These are phyloP conservation scores for Brassica napus DNA, from an alignment of 345 rosid species.

Conservation along the genomic window DNA sequence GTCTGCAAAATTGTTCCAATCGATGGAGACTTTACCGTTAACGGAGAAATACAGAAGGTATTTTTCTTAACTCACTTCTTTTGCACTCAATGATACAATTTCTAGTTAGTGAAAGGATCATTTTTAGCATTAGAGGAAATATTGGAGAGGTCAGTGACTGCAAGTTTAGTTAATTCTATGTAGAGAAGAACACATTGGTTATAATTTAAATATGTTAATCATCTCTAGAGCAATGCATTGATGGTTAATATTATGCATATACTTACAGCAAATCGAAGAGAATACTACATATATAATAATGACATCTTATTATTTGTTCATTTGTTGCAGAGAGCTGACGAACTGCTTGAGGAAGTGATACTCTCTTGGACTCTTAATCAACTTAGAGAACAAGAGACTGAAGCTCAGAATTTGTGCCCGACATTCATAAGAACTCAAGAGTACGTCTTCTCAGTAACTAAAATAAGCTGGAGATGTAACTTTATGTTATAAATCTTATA, in stretches of 20 bases:
- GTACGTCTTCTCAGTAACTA: conserved; percentile 50
- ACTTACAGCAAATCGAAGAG: background rate
- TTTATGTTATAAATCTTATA: conserved; percentile 16
- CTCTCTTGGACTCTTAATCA: conserved; percentile 79
- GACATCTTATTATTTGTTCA: conserved; percentile 26
- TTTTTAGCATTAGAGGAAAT: background rate
- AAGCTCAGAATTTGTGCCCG: conserved; percentile 55
- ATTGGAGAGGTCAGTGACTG: background rate
- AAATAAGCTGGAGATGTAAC: conserved; percentile 20
- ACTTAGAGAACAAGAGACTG: conserved; percentile 47
- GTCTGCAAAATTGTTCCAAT: conserved; percentile 98
- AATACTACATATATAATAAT: conserved; percentile 6
- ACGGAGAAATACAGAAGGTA: conserved; percentile 97
- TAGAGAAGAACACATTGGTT: conserved; percentile 1
- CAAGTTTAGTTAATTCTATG: background rate
- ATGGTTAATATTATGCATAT: conserved; percentile 18
- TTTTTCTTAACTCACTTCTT: conserved; percentile 3
- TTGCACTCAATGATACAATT: conserved; percentile 7
- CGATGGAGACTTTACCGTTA: conserved; percentile 82
- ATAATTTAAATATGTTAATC: background rate
- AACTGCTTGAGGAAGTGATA: conserved; percentile 85
- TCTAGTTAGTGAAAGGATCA: conserved; percentile 15
- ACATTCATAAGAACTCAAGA: conserved; percentile 73
- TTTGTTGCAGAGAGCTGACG: conserved; percentile 83
- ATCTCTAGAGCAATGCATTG: conserved; percentile 1